Evolutionary conservation across 2,329 filamentous ascomycete species (phyloP), one percentile per base, ranked within the genome.

Genomic region (Xylariaceae sp.): DNA sequence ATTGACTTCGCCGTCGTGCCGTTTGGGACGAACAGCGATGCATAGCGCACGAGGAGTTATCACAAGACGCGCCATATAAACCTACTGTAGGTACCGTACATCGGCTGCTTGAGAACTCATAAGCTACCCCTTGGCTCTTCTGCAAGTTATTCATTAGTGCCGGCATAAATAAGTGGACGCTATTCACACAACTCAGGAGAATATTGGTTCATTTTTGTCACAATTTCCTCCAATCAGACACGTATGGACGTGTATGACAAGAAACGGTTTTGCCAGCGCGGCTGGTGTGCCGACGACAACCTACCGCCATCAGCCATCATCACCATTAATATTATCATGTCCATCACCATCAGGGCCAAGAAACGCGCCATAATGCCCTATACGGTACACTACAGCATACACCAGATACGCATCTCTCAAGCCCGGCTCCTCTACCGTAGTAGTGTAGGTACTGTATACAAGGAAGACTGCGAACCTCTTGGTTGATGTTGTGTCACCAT

Each of bases 401-500:
- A 21, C 26, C 29, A 46, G 29, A 51, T 40, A 37, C 33, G 40
- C 40, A 56, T 50, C 52, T 49, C 54, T 45, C 48, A 40, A 44
- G 47, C 49, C 49, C 45, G 40, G 44, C 54, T 43, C 43, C 50
- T 53, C 58, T 51, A n/a, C 34, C 21, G 33, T 6, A n/a, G n/a
- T n/a, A n/a, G n/a, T n/a, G n/a, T n/a, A n/a, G n/a, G n/a, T n/a
- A n/a, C n/a, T n/a, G n/a, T 31, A 31, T 12, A 55, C 23, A 40
- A 52, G 31, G 37, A 53, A 52, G 19, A 61, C 58, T 43, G 58
- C 55, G 58, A 61, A 61, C 58, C 54, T 59, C 51, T 61, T 55
- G 56, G 53, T 39, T 60, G 53, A 59, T 66, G 66, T 56, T 66
- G 67, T 69, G 62, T 57, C 56, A 69, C 66, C 67, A 62, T 64